Percentiles rank a stretch among this genome's conserved stretches.
These are phyloP conservation scores for Prunus campanulata DNA, from an alignment of 306 rosid species.

Conservation along the genomic window DNA sequence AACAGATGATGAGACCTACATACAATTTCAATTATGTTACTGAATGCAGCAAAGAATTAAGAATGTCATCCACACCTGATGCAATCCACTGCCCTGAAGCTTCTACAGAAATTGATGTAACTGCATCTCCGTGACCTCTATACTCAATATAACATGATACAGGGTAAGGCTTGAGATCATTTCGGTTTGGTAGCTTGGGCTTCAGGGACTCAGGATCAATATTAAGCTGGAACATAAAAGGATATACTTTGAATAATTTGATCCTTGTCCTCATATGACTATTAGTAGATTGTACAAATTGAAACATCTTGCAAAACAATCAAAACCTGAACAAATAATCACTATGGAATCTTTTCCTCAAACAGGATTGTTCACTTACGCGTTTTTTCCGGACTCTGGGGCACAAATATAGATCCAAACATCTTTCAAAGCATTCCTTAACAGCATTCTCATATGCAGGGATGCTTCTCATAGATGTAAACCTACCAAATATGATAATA, in stretches of 20 bases:
- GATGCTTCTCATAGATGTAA: constrained; percentile 73
- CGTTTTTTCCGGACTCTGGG: constrained; percentile 84
- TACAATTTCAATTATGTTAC: background rate
- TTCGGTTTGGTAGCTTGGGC: constrained; percentile 88
- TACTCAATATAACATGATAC: constrained; percentile 66
- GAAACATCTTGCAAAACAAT: background rate
- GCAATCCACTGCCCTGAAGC: constrained; percentile 97
- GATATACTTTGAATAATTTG: background rate
- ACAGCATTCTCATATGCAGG: constrained; percentile 86
- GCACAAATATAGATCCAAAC: constrained; percentile 90
- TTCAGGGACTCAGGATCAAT: constrained; percentile 88
- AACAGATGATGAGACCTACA: constrained; percentile 19
- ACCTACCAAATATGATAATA: constrained; percentile 42
- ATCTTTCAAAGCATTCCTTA: constrained; percentile 76
- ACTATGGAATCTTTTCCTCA: constrained; percentile 8
- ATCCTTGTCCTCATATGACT: background rate
- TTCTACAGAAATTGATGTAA: constrained; percentile 72
- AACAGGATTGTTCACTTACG: constrained; percentile 46
- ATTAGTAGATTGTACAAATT: constrained; percentile 5
- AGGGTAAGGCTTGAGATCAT: constrained; percentile 89
- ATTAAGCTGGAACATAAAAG: constrained; percentile 57
- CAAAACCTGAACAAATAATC: background rate
- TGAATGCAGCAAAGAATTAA: constrained; percentile 14
- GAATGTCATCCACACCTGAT: constrained; percentile 59
- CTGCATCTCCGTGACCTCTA: constrained; percentile 84